phyloP scores from a whole-genome alignment of 2,329 filamentous ascomycete species.

The Cadophora malorum region DNA sequence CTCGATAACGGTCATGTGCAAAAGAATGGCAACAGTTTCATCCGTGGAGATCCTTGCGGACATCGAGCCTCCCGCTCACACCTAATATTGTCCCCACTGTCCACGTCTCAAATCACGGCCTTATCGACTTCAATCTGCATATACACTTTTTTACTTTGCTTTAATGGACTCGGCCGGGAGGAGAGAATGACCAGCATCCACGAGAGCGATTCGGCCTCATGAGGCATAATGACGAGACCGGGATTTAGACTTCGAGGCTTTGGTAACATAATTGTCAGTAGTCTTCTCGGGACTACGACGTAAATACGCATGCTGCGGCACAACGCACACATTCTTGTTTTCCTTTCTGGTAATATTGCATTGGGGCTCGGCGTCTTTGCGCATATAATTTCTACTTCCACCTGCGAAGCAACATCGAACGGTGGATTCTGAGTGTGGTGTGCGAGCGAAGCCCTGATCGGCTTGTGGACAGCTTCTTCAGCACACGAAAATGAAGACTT shows the following conservation, averaged over 20 bases:
- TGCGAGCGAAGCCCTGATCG: constrained; percentile 14
- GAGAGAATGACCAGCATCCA: constrained; percentile 32
- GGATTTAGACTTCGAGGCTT: constrained; percentile 42
- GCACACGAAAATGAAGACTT: constrained; percentile 34
- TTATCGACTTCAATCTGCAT: constrained; percentile 40
- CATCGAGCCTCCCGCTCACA: constrained; percentile 37
- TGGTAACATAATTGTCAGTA: constrained; percentile 37
- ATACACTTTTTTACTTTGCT: constrained; percentile 42
- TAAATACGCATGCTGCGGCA: constrained; percentile 41
- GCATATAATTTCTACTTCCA: constrained; percentile 43
- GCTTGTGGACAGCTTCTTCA: constrained; percentile 27
- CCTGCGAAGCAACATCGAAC: constrained; percentile 27
- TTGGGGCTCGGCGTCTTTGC: constrained; percentile 43
- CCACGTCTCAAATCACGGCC: constrained; percentile 36
- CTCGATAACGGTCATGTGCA: constrained; percentile 39
- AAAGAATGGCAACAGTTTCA: constrained; percentile 38
- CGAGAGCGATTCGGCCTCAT: constrained; percentile 27
- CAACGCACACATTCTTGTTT: constrained; percentile 40
- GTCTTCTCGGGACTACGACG: constrained; percentile 34
- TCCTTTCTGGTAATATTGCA: constrained; percentile 45
- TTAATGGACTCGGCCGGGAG: constrained; percentile 39
- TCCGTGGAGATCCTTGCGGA: constrained; percentile 36
- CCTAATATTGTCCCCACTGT: constrained; percentile 42
- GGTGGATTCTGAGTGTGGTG: constrained; percentile 28
- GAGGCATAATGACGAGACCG: constrained; percentile 43